phyloP scores from a whole-genome alignment of 2,329 filamentous ascomycete genomes.

The Cryphonectria radicalis region DNA sequence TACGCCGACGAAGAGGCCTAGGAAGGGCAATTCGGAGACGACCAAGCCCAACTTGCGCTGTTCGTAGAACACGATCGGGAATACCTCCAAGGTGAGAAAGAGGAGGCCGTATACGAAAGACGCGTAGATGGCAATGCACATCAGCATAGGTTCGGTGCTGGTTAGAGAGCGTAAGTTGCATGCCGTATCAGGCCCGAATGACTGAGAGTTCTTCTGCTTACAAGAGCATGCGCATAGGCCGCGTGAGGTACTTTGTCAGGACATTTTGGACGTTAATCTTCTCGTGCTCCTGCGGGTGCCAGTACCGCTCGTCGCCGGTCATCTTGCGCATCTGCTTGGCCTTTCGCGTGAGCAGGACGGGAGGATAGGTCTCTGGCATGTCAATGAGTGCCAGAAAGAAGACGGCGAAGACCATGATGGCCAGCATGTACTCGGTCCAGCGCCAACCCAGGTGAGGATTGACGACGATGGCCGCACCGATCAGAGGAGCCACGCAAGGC shows the following conservation, averaged over 20 bases:
- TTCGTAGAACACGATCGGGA: constrained; percentile 51
- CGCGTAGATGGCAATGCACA: constrained; percentile 48
- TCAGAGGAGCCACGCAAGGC: constrained; percentile 46
- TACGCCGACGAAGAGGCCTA: constrained; percentile 50
- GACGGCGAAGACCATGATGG: constrained; percentile 43
- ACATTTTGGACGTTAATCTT: constrained; percentile 42
- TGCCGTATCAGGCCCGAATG: neutral
- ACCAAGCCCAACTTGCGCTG: constrained; percentile 47
- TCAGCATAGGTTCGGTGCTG: constrained; percentile 50
- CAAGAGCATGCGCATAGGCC: constrained; percentile 48
- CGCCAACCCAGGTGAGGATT: constrained; percentile 46
- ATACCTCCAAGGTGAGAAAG: constrained; percentile 51
- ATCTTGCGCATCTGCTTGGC: constrained; percentile 44
- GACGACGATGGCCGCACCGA: constrained; percentile 44
- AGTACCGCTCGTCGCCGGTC: constrained; percentile 47
- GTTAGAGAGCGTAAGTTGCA: neutral
- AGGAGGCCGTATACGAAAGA: constrained; percentile 52
- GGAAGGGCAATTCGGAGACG: constrained; percentile 49
- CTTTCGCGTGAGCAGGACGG: constrained; percentile 40
- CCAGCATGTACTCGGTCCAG: constrained; percentile 50
- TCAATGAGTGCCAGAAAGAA: constrained; percentile 35
- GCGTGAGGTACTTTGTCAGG: constrained; percentile 36
- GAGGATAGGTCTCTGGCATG: constrained; percentile 43
- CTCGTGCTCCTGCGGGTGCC: constrained; percentile 49
- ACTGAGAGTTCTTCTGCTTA: neutral